Evolutionary conservation across 495 filamentous ascomycete genomes (phyloP).

Genomic region (Penicillium robsamsonii): DNA sequence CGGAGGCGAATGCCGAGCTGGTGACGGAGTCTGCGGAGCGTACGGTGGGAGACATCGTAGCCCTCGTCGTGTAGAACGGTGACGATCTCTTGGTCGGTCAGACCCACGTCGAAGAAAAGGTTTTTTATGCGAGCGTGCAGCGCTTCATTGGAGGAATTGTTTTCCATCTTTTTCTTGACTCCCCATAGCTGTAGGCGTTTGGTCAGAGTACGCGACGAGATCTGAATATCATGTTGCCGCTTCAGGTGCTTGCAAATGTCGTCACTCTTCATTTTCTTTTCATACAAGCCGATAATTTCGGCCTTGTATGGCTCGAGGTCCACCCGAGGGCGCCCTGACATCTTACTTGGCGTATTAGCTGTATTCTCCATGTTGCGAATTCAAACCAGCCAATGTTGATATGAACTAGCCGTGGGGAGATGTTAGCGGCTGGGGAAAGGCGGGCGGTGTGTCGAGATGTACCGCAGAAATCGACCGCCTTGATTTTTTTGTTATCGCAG

Average conservation of each 20-base stretch:
- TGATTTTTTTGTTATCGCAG: constrained; percentile 31
- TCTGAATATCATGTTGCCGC: constrained; percentile 9
- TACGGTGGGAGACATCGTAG: constrained; percentile 7
- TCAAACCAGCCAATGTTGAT: background rate
- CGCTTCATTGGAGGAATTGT: constrained; percentile 3
- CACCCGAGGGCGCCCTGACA: constrained; percentile 2
- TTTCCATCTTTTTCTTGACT: constrained; percentile 5
- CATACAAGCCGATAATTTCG: constrained; percentile 1
- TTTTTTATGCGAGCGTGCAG: constrained; percentile 6
- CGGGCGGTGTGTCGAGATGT: background rate
- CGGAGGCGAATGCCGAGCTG: constrained; percentile 10
- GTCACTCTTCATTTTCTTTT: constrained; percentile 10
- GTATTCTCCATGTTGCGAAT: background rate
- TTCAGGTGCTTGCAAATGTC: constrained; percentile 13
- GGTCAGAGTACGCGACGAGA: constrained; percentile 9
- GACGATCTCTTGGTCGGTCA: constrained; percentile 6
- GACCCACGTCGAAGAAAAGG: constrained; percentile 8
- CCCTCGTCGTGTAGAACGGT: constrained; percentile 10
- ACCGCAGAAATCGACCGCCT: constrained; percentile 26
- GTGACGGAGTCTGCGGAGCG: constrained; percentile 6
- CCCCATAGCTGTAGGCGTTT: constrained; percentile 11
- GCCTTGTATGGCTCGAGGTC: constrained; percentile 1
- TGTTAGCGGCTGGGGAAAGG: background rate
- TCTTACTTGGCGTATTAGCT: background rate
- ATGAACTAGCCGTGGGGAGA: background rate